These are phyloP conservation scores for Mortierella sp. DNA, from an alignment of 371 early-diverging fungal species.

Conservation along the genomic window DNA sequence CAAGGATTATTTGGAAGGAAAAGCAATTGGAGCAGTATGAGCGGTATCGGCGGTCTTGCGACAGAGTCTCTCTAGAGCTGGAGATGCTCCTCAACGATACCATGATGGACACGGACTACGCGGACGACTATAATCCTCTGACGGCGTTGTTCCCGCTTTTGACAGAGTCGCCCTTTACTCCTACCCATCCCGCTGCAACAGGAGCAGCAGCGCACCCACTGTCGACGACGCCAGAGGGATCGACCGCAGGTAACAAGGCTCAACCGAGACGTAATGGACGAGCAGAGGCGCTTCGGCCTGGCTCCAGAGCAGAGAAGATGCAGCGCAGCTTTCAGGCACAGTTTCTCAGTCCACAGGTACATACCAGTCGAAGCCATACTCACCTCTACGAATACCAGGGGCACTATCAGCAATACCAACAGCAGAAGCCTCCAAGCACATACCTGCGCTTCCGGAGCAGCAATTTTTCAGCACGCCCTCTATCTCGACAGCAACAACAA, in stretches of 20 bases:
- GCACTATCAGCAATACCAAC: background rate
- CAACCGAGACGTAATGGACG: background rate
- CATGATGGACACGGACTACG: conserved; percentile 13
- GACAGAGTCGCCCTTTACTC: background rate
- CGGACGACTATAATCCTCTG: conserved; percentile 3
- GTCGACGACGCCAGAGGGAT: background rate
- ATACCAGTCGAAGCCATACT: conserved; percentile 10
- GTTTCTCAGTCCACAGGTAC: conserved; percentile 30
- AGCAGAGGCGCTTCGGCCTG: background rate
- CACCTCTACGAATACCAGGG: background rate
- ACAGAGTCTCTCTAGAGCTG: conserved; percentile 47
- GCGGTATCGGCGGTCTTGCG: conserved; percentile 51
- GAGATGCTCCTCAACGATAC: conserved; percentile 42
- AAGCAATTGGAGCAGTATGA: conserved; percentile 58
- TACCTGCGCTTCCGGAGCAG: background rate
- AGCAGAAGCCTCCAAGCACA: background rate
- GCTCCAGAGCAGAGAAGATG: conserved; percentile 23
- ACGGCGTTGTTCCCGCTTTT: background rate
- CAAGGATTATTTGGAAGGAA: conserved; percentile 52
- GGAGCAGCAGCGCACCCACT: background rate
- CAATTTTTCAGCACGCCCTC: background rate
- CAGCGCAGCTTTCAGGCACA: conserved; percentile 31
- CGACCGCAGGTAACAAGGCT: background rate
- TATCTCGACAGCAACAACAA: background rate
- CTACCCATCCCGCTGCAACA: background rate